These are phyloP conservation scores for Cladosporium sp. DNA, from an alignment of 2,329 filamentous ascomycete species.

Conservation along the genomic window DNA sequence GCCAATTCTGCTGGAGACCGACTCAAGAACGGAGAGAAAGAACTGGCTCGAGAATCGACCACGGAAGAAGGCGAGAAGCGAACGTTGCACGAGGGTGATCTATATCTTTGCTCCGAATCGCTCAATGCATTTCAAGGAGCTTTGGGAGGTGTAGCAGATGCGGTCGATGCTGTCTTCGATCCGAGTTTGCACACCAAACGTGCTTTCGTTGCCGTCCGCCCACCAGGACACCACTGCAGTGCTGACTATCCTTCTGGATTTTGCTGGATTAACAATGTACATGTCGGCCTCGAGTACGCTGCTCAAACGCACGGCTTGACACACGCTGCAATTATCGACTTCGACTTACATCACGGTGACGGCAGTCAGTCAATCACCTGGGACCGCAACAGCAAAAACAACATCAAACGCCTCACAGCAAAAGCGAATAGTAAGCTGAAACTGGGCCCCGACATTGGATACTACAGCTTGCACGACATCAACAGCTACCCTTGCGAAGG, in stretches of 20 bases:
- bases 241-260: conserved; percentile 87
- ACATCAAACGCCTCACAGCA: conserved; percentile 26
- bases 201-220: conserved; percentile 87
- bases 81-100: conserved; percentile 77
- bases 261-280: conserved; percentile 98
- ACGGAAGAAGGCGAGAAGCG: conserved; percentile 46
- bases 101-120: conserved; percentile 87
- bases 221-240: conserved; percentile 94
- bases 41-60: conserved; percentile 57
- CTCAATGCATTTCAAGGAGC: conserved; percentile 84
- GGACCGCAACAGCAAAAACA: conserved; percentile 74
- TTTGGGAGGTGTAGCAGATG: conserved; percentile 88
- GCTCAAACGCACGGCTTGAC: conserved; percentile 80
- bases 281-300: conserved; percentile 91
- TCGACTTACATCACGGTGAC: conserved; percentile 87
- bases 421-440: conserved; percentile 28
- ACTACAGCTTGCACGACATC: conserved; percentile 96
- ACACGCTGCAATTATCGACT: conserved; percentile 89
- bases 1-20: conserved; percentile 76
- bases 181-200: conserved; percentile 39
- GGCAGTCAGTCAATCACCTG: conserved; percentile 94
- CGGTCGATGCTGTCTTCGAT: conserved; percentile 78
- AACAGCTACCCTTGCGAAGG: conserved; percentile 96
- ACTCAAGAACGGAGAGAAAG: conserved; percentile 71
- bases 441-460: conserved; percentile 61